Conservation (phyloP, 164 flowering plant genomes). For the Aristolochia fimbriata region DNA sequence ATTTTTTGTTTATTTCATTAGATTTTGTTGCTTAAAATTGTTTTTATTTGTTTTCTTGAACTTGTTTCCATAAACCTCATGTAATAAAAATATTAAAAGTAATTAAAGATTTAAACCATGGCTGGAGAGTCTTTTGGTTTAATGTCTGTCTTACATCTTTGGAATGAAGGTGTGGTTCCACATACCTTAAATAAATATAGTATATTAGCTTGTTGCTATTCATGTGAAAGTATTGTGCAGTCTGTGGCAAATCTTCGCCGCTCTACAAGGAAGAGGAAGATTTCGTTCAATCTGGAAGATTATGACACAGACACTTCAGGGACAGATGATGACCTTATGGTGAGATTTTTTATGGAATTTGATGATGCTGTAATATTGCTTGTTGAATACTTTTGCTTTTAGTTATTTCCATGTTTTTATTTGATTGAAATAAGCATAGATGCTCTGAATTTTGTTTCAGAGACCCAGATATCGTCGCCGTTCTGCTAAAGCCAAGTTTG, state of each 20-base stretch:
- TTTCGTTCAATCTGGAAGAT: conserved; percentile 48
- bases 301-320: conserved; percentile 76
- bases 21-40: too few relatives aligned
- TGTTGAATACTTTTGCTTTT: neutral
- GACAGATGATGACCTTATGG: conserved; percentile 84
- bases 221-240: conserved; percentile 27
- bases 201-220: neutral
- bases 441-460: conserved; percentile 27
- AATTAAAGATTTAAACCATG: too few relatives aligned
- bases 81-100: too few relatives aligned
- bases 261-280: conserved; percentile 83
- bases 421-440: conserved; percentile 4
- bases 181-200: neutral
- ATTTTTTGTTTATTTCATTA: too few relatives aligned
- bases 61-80: too few relatives aligned
- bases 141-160: neutral
- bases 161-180: neutral
- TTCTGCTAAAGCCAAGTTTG: conserved; percentile 35
- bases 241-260: conserved; percentile 71
- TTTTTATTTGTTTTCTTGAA: too few relatives aligned
- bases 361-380: conserved; percentile 8
- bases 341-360: conserved; percentile 22
- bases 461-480: conserved; percentile 30
- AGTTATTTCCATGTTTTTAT: neutral
- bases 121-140: too few relatives aligned